Percentiles rank a stretch among this genome's conserved stretches.
Evolutionary conservation across 2,329 filamentous ascomycete species (phyloP).

Genomic region (Exophiala calicioides): DNA sequence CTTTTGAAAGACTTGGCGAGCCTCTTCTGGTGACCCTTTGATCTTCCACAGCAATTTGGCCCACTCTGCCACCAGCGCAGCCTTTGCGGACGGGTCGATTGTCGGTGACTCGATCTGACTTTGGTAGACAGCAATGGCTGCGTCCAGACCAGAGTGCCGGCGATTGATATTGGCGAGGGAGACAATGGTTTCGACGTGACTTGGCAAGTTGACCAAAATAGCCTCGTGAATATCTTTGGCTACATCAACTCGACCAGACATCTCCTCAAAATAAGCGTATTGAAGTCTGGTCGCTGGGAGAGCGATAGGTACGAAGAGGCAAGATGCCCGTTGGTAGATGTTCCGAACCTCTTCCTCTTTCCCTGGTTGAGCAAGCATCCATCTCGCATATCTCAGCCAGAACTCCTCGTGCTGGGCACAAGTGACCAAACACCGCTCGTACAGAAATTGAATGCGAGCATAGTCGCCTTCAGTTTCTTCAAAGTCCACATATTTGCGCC

Average conservation of each 20-base stretch:
- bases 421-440: constrained; percentile 90
- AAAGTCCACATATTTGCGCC: constrained; percentile 95
- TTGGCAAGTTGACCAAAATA: constrained; percentile 73
- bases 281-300: constrained; percentile 80
- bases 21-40: constrained; percentile 77
- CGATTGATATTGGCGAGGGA: constrained; percentile 85
- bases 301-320: constrained; percentile 82
- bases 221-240: constrained; percentile 82
- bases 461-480: constrained; percentile 84
- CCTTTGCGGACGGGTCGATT: constrained; percentile 77
- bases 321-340: constrained; percentile 86
- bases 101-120: constrained; percentile 72
- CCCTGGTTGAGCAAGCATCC: constrained; percentile 79
- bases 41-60: constrained; percentile 83
- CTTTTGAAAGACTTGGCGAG: constrained; percentile 77
- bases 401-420: constrained; percentile 96
- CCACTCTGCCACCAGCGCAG: constrained; percentile 84
- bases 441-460: constrained; percentile 74
- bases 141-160: constrained; percentile 78
- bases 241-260: constrained; percentile 71
- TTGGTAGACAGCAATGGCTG: constrained; percentile 81
- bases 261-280: constrained; percentile 94
- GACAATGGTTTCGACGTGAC: constrained; percentile 82
- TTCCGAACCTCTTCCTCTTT: constrained; percentile 90
- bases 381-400: constrained; percentile 94